These are phyloP conservation scores for Petunia secreta DNA, from an alignment of 257 asterid species.

Conservation along the genomic window DNA sequence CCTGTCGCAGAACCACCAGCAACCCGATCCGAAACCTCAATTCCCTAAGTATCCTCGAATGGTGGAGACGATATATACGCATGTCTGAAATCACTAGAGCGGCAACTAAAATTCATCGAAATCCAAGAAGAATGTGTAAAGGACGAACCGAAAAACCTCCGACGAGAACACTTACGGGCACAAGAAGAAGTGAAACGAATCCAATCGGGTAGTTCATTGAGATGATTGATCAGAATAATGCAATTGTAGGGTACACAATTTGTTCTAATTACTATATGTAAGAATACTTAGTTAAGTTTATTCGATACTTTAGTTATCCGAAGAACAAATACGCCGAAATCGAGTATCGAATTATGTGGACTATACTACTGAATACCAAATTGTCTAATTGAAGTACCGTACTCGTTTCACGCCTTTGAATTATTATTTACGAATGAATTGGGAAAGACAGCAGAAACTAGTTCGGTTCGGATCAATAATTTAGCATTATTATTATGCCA, in stretches of 20 bases:
- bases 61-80: slow-evolving; percentile 70
- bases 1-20: slow-evolving; percentile 37
- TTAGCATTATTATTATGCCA: too few relatives aligned
- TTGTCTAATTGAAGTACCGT: too few relatives aligned
- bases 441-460: too few relatives aligned
- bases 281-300: slow-evolving; percentile 50
- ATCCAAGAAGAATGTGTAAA: slow-evolving; percentile 77
- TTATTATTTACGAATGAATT: too few relatives aligned
- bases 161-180: slow-evolving; percentile 72
- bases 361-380: too few relatives aligned
- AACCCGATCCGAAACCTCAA: slow-evolving; percentile 34
- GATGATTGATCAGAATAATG: slow-evolving; percentile 82
- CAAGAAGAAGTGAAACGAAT: slow-evolving; percentile 88
- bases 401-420: too few relatives aligned
- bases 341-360: too few relatives aligned
- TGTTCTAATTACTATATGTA: slow-evolving; percentile 68
- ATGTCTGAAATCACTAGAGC: slow-evolving; percentile 67
- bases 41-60: slow-evolving; percentile 37
- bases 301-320: too few relatives aligned
- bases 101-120: slow-evolving; percentile 72
- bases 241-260: slow-evolving; percentile 73
- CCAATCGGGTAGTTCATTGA: slow-evolving; percentile 92
- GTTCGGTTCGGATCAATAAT: too few relatives aligned
- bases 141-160: slow-evolving; percentile 75
- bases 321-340: too few relatives aligned